Evolutionary conservation across 2,329 filamentous ascomycete genomes (phyloP).

Genomic region (Annulohypoxylon truncatum): DNA sequence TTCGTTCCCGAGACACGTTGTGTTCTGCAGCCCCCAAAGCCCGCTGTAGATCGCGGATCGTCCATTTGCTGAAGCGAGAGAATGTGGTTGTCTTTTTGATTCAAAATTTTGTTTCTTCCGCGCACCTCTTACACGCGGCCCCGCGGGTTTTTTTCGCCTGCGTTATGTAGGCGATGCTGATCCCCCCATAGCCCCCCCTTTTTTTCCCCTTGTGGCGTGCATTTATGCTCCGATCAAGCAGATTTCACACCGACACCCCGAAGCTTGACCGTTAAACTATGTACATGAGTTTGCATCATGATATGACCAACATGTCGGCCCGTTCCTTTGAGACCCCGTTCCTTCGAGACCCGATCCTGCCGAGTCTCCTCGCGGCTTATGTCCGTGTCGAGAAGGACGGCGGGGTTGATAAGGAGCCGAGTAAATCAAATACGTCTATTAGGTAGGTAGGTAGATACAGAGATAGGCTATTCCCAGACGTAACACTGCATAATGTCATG

Average conservation of each 20-base stretch:
- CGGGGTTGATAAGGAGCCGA: neutral
- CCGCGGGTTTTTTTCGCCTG: neutral
- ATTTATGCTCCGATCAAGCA: neutral
- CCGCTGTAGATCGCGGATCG: slow-evolving; percentile 9
- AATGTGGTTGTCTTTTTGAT: slow-evolving; percentile 8
- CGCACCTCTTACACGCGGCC: slow-evolving; percentile 32
- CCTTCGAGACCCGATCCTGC: slow-evolving; percentile 12
- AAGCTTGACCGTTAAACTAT: neutral
- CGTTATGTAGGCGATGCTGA: neutral
- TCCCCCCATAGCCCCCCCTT: neutral
- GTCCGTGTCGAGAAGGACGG: slow-evolving; percentile 7
- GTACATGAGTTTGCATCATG: neutral
- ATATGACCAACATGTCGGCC: neutral
- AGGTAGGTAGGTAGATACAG: neutral
- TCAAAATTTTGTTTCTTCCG: slow-evolving; percentile 28
- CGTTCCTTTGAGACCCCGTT: neutral
- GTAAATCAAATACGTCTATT: neutral
- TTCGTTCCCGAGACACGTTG: slow-evolving; percentile 24
- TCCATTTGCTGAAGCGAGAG: neutral
- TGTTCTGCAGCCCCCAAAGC: slow-evolving; percentile 22
- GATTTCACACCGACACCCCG: neutral
- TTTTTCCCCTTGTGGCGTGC: neutral
- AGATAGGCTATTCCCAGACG: slow-evolving; percentile 4
- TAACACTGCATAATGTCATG: slow-evolving; percentile 20
- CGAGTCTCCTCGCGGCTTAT: slow-evolving; percentile 2